Conservation (phyloP, 768 basidiomycete species). For the Macrocybe gigantea region DNA sequence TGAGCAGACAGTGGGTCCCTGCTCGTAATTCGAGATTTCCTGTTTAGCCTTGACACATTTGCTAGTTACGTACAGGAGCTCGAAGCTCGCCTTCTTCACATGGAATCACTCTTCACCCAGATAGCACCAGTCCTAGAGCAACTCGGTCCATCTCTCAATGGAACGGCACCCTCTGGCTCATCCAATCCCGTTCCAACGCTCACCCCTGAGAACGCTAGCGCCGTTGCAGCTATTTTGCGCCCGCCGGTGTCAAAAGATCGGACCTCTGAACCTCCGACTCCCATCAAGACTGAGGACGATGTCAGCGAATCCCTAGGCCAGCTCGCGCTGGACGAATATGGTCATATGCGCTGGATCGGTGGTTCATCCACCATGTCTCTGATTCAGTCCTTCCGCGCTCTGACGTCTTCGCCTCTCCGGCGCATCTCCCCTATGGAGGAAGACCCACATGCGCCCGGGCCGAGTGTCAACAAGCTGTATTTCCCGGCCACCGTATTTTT, state of each 20-base stretch:
- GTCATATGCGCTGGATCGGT: constrained; percentile 89
- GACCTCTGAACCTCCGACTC: constrained; percentile 30
- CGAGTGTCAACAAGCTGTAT: constrained; percentile 79
- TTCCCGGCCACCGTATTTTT: constrained; percentile 87
- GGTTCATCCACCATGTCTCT: constrained; percentile 90
- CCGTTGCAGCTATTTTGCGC: constrained; percentile 29
- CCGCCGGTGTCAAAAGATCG: constrained; percentile 23
- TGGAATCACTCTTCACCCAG: constrained; percentile 83
- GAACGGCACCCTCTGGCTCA: constrained; percentile 29
- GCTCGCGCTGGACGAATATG: constrained; percentile 83
- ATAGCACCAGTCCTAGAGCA: constrained; percentile 76
- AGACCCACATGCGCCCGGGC: constrained; percentile 72
- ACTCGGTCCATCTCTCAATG: constrained; percentile 50
- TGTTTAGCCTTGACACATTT: constrained; percentile 11
- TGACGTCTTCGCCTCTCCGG: constrained; percentile 68
- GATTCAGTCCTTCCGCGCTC: constrained; percentile 79
- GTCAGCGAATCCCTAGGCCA: constrained; percentile 83
- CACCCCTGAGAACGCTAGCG: constrained; percentile 13
- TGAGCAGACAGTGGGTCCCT: constrained; percentile 77
- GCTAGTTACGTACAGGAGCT: constrained; percentile 86
- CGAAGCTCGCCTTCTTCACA: constrained; percentile 79
- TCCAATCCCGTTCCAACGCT: constrained; percentile 12
- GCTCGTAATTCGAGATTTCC: constrained; percentile 7
- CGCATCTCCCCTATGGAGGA: constrained; percentile 83
- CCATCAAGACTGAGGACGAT: constrained; percentile 64